A percentile compares a stretch with the other conserved stretches of the same genome.
These are phyloP conservation scores for Diplodia seriata DNA, from an alignment of 2,329 filamentous ascomycete species.

Conservation along the genomic window DNA sequence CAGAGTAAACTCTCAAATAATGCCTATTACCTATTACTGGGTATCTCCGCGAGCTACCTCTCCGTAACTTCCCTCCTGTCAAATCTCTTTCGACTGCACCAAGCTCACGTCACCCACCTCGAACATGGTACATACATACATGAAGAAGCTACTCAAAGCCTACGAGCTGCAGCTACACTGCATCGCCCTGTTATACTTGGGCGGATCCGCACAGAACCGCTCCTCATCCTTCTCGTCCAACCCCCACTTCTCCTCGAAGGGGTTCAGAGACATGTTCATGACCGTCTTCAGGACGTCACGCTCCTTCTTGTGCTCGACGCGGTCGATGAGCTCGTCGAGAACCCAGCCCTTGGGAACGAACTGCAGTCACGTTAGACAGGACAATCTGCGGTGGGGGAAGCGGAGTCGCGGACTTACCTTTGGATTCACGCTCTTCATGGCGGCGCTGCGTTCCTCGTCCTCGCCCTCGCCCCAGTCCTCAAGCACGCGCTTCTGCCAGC, in stretches of 20 bases:
- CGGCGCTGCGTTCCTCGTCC: conserved; percentile 67
- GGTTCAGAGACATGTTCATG: conserved; percentile 82
- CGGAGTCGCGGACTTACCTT: conserved; percentile 57
- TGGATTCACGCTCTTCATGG: conserved; percentile 89
- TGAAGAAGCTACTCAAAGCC: background rate
- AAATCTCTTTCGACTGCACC: background rate
- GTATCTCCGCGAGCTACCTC: background rate
- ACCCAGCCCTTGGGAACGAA: conserved; percentile 93
- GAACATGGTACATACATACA: background rate
- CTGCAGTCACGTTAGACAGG: conserved; percentile 39
- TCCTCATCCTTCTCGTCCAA: conserved; percentile 75
- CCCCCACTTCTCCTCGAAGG: conserved; percentile 81
- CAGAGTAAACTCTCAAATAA: background rate
- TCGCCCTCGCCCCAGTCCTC: conserved; percentile 75
- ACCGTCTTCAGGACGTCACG: conserved; percentile 76
- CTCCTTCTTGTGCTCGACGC: conserved; percentile 85
- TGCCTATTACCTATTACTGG: background rate
- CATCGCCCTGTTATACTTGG: conserved; percentile 76
- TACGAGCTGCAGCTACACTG: conserved; percentile 96
- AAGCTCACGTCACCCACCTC: background rate
- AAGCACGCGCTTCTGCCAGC: conserved; percentile 73
- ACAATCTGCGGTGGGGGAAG: background rate
- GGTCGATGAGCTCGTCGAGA: conserved; percentile 87
- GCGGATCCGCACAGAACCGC: conserved; percentile 85
- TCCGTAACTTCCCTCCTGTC: background rate